A percentile compares a stretch with the other conserved stretches of the same genome.
Evolutionary conservation across 169 alveolate species (phyloP).

Genomic region (Plasmodium inui): DNA sequence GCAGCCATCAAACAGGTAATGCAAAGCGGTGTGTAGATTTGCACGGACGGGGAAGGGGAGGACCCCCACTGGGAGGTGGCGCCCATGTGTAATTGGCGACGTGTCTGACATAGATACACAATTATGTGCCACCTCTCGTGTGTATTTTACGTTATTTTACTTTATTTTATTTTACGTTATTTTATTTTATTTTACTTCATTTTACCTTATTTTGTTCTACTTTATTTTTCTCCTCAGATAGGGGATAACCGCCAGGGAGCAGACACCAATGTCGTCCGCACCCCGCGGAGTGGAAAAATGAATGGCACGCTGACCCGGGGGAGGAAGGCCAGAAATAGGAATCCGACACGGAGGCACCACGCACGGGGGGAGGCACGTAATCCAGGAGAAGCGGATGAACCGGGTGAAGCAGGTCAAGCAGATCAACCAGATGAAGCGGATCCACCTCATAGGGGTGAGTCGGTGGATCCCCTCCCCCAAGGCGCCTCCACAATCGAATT

Average conservation of each 20-base stretch:
- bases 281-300: not conserved
- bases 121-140: not conserved
- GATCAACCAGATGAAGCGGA: conserved; percentile 45
- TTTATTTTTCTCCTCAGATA: not conserved
- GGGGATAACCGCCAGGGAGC: not conserved
- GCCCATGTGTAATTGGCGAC: not conserved
- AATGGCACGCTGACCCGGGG: not conserved
- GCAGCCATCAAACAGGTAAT: not conserved
- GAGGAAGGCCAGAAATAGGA: not conserved
- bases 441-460: too few species aligned
- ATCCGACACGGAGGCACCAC: not conserved
- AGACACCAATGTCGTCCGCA: not conserved
- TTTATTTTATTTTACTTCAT: not conserved
- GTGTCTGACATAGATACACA: not conserved
- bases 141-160: not conserved
- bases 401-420: too few species aligned
- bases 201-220: not conserved
- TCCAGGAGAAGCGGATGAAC: conserved; percentile 29
- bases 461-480: conserved; percentile 72
- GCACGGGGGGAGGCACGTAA: not conserved
- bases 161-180: not conserved
- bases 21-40: not conserved
- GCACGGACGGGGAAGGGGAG: not conserved
- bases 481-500: not conserved
- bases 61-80: not conserved